Evolutionary conservation across 2,329 filamentous ascomycete genomes (phyloP).

Genomic region (Ceratocystis alfenasii): DNA sequence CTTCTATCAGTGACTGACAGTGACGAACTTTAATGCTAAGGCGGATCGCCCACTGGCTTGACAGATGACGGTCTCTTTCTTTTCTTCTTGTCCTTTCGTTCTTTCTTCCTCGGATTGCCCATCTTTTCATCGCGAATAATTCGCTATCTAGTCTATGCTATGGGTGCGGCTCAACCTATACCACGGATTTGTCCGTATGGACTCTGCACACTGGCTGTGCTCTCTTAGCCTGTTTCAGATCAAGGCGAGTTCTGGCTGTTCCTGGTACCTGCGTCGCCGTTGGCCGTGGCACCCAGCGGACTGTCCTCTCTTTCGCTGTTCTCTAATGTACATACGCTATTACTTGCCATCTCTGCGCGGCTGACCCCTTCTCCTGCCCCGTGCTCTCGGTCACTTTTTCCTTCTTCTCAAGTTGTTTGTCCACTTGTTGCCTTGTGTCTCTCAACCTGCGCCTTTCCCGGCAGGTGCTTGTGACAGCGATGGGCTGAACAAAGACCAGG

Average conservation of each 20-base stretch:
- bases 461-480: too few species aligned
- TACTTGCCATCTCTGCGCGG: background rate
- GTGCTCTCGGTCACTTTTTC: background rate
- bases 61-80: background rate
- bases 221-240: slow-evolving; percentile 6
- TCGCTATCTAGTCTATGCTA: too few species aligned
- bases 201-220: slow-evolving; percentile 8
- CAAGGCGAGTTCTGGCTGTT: background rate
- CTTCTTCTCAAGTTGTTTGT: too few species aligned
- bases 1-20: too few species aligned
- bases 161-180: background rate
- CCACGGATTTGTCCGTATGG: slow-evolving; percentile 7
- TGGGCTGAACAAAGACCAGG: too few species aligned
- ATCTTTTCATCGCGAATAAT: too few species aligned
- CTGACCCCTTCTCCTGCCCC: background rate
- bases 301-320: background rate
- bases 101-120: too few species aligned
- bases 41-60: too few species aligned
- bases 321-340: background rate
- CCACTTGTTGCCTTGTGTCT: too few species aligned
- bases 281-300: background rate
- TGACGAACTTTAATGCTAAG: too few species aligned
- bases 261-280: slow-evolving; percentile 3
- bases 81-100: background rate
- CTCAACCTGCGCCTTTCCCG: too few species aligned